Evolutionary conservation across 2,329 filamentous ascomycete species (phyloP).

Genomic region (Claviceps monticola): DNA sequence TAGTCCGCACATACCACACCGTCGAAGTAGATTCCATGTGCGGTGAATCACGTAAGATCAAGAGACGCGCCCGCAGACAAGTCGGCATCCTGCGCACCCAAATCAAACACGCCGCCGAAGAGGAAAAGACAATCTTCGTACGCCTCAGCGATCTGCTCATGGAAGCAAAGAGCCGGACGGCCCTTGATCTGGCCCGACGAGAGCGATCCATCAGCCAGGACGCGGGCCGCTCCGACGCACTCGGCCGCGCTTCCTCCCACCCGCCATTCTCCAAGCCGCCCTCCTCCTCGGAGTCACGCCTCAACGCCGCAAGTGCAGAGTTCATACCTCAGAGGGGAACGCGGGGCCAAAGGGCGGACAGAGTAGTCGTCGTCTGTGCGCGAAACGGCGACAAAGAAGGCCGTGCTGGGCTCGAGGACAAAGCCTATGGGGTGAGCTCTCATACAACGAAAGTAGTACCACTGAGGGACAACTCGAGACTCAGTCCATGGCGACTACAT

Average conservation of each 20-base stretch:
- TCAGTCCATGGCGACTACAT: background rate
- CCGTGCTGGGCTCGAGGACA: background rate
- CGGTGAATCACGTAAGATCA: slow-evolving; percentile 12
- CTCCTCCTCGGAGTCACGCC: slow-evolving; percentile 6
- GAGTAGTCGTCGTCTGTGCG: background rate
- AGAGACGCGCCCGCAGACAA: slow-evolving; percentile 26
- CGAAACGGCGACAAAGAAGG: background rate
- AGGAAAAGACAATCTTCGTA: slow-evolving; percentile 30
- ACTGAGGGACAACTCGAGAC: background rate
- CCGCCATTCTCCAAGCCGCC: background rate
- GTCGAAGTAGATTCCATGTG: slow-evolving; percentile 21
- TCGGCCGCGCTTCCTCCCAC: too few species aligned
- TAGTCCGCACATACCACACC: slow-evolving; percentile 25
- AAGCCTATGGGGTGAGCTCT: background rate
- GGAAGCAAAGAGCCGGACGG: slow-evolving; percentile 32
- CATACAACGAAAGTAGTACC: too few species aligned
- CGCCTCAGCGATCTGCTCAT: slow-evolving; percentile 35
- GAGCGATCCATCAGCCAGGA: slow-evolving; percentile 4
- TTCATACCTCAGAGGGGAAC: slow-evolving; percentile 16
- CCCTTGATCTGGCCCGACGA: slow-evolving; percentile 21
- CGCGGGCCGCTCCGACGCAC: background rate
- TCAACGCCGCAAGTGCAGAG: slow-evolving; percentile 16
- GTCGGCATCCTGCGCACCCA: slow-evolving; percentile 26
- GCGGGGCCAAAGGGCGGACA: background rate
- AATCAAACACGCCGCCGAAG: slow-evolving; percentile 29